phyloP scores from a whole-genome alignment of 192 early-diverging fungal species.

The Diversispora eburnea region DNA sequence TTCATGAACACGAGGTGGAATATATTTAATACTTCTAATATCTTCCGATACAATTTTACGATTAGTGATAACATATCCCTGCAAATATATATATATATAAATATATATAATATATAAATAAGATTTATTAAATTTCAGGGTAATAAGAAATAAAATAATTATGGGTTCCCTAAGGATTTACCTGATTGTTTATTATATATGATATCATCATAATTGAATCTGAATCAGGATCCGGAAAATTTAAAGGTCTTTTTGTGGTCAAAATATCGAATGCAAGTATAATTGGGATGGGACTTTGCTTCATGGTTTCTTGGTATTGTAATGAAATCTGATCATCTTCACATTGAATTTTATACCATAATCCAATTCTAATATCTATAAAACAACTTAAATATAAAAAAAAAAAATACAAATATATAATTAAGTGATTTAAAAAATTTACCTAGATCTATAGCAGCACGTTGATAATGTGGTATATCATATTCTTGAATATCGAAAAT shows the following conservation, averaged over 20 bases:
- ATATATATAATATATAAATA: neutral
- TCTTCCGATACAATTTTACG: constrained; percentile 92
- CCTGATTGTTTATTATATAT: constrained; percentile 98
- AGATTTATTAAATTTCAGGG: no score
- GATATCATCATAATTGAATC: constrained; percentile 99
- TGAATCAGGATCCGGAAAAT: constrained; percentile 87
- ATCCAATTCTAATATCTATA: constrained; percentile 85
- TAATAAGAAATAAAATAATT: no score
- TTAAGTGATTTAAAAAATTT: constrained; percentile 15
- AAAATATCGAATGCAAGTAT: constrained; percentile 97
- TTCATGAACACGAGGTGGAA: constrained; percentile 90
- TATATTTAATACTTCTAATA: constrained; percentile 97
- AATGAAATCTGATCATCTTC: constrained; percentile 58
- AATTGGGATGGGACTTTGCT: constrained; percentile 91
- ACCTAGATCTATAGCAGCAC: constrained; percentile 91
- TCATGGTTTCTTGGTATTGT: constrained; percentile 67
- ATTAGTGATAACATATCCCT: constrained; percentile 97
- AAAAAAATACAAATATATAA: no score
- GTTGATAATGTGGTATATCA: constrained; percentile 94
- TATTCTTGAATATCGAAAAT: constrained; percentile 91
- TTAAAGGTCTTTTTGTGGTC: constrained; percentile 94
- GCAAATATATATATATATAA: neutral
- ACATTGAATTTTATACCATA: constrained; percentile 81
- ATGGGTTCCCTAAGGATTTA: constrained; percentile 31
- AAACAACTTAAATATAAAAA: neutral